Evolutionary conservation across 1,139 yeast genomes (phyloP).

Genomic region (Scheffersomyces titani): DNA sequence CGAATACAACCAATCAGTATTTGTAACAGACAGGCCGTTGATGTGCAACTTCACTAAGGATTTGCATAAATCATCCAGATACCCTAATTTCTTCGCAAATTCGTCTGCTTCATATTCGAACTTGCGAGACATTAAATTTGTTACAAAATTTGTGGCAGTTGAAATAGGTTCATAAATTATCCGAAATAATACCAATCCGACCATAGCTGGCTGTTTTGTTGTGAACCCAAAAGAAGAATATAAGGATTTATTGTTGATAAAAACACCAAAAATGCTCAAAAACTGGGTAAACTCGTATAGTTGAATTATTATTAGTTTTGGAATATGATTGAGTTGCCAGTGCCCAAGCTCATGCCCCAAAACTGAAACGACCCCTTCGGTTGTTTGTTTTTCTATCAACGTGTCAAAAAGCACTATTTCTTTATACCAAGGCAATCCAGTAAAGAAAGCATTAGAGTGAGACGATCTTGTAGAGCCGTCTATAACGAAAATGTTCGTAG

Average conservation of each 20-base stretch:
- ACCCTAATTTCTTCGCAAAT: conserved; percentile 76
- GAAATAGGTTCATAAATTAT: conserved; percentile 80
- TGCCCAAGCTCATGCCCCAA: not conserved
- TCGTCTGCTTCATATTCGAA: conserved; percentile 93
- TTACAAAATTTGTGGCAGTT: conserved; percentile 61
- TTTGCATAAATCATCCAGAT: conserved; percentile 63
- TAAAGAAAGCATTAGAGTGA: not conserved
- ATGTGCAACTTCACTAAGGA: conserved; percentile 76
- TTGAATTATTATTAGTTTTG: not conserved
- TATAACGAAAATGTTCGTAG: not conserved
- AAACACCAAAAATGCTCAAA: conserved; percentile 4
- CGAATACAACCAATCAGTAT: conserved; percentile 87
- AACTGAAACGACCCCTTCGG: not conserved
- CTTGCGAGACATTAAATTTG: conserved; percentile 74
- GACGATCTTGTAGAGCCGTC: not conserved
- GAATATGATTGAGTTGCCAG: not conserved
- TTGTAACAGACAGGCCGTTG: conserved; percentile 79
- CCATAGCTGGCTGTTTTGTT: conserved; percentile 62
- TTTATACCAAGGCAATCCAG: not conserved
- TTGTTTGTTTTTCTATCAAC: not conserved
- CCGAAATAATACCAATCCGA: conserved; percentile 76
- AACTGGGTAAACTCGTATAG: not conserved
- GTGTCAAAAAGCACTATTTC: not conserved
- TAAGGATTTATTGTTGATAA: conserved; percentile 46
- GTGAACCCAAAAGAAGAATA: conserved; percentile 78